Evolutionary conservation across 306 rosid species (phyloP), one percentile per base, ranked within the genome.

Genomic region (Lagenaria siceraria): DNA sequence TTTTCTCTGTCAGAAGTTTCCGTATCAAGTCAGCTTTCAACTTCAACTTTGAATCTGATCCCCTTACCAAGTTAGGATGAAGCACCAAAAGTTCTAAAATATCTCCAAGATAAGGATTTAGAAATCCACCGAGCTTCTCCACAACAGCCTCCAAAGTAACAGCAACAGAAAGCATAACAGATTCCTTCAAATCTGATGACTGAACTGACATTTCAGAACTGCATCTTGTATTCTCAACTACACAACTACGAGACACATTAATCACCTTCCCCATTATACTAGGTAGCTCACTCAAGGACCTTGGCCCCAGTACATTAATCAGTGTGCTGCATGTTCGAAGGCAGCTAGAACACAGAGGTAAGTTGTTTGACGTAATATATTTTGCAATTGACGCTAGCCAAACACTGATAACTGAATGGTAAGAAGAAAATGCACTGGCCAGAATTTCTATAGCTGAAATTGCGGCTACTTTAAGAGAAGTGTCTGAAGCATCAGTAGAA

Each of bases 101-200:
- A 79, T 88, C 85, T 65, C 84, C 82, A 33, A 94, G 90, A 85
- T 94, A 89, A 5, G 95, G 97, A 59, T 86, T 94, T 60, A 94
- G 61, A 83, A 94, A 92, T 78, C 91, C 90, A 78, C 97, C 97
- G 56, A 94, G 97, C 87, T 86, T 92, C 78, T 85, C 90, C 52
- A 92, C 85, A 79, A 92, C 85, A 11, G 94, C 93, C 87, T 92
- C 98, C 82, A 94, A 82, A 71, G 86, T 84, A 69, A 86, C 5
- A 43, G 90, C 91, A 82, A 90, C 76, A 73, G 90, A 89, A 48
- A 87, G 76, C 62, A 84, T 38, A 74, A 84, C 80, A 61, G 90
- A 85, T 61, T 85, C 97, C 64, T 76, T 81, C 22, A 84, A 81
- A 74, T 83, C 80, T 55, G 84, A 74, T 49, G 68, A 76, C 75